Evolutionary conservation across 345 rosid species (phyloP).

Genomic region (Citrus medica): DNA sequence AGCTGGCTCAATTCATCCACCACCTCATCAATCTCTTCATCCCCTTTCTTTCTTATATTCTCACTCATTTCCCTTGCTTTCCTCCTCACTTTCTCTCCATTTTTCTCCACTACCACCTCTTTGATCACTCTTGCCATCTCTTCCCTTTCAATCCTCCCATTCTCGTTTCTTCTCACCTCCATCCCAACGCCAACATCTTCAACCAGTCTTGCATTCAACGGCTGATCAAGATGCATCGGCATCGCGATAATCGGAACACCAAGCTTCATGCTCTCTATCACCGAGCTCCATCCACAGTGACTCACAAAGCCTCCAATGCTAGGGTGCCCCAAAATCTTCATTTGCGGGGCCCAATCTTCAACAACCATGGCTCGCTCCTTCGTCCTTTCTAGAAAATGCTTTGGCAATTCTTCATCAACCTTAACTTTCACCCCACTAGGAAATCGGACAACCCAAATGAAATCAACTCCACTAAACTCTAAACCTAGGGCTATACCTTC

Average conservation of each 20-base stretch:
- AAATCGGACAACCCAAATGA: conserved; percentile 37
- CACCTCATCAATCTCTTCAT: conserved; percentile 19
- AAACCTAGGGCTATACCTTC: conserved; percentile 39
- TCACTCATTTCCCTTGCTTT: conserved; percentile 23
- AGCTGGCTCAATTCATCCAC: conserved; percentile 16
- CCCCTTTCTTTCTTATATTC: conserved; percentile 18
- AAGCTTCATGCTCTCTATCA: conserved; percentile 31
- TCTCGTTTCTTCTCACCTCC: conserved; percentile 19
- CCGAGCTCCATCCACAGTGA: conserved; percentile 44
- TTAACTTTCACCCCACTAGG: conserved; percentile 9
- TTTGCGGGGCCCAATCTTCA: conserved; percentile 39
- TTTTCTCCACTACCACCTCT: conserved; percentile 19
- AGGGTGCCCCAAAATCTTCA: conserved; percentile 17
- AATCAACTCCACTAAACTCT: conserved; percentile 29
- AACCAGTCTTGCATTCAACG: conserved; percentile 25
- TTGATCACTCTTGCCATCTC: conserved; percentile 29
- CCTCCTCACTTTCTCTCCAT: conserved; percentile 26
- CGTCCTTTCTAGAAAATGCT: conserved; percentile 26
- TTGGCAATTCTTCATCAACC: conserved; percentile 23
- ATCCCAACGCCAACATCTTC: conserved; percentile 27
- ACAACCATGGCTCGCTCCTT: conserved; percentile 24
- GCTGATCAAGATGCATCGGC: conserved; percentile 38
- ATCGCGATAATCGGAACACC: conserved; percentile 36
- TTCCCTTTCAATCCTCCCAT: conserved; percentile 13
- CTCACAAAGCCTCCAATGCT: conserved; percentile 36